Base-by-base conservation (phyloP, 2,329 filamentous ascomycete species). In the Sordariomycetes sp. region DNA sequence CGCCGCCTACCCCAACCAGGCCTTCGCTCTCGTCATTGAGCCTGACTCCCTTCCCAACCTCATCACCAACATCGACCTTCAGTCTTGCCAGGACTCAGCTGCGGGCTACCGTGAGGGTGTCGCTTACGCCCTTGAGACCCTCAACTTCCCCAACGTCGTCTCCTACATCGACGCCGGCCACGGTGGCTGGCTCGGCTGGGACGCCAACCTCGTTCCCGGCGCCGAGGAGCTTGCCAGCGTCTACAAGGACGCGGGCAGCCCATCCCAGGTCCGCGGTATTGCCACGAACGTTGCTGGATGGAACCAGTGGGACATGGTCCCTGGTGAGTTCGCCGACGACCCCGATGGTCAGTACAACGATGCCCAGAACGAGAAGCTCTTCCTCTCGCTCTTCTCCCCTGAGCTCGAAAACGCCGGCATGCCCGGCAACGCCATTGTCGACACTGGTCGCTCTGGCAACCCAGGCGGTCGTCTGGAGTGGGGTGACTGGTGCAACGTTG, bases 101-200 rank as follows among this genome's bases (percentile, higher is more conserved):
- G 42, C 58, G 4, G 68, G 67, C 27, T 79, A 79, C 27, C 38
- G 38, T 21, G 38, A 40, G 28, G 40, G 38, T 33, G 36, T 40
- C 8, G 61, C 66, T 23, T 79, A 79, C 46, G 74, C 74, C 2
- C 49, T 78, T 32, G 58, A 61, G 41, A 59, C 61, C 30, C 59
- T 79, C 42, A 74, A 78, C 54, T 59, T 79, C 20, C 57, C 65
- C 39, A 79, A 80, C 48, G 75, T 79, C 18, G 59, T 70, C 41
- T 73, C 75, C 70, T 80, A 79, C 51, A 51, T 80, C 15, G 75
- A 80, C 44, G 75, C 72, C 8, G 75, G 72, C 38, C 75, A 80
- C 51, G 73, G 68, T 18, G 74, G 75, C 39, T 80, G 75, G 75
- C 63, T 79, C 28, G 75, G 75, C 46, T 79, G 74, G 74, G 51